These are phyloP conservation scores for Pisolithus tinctorius DNA, from an alignment of 768 basidiomycete genomes.

Conservation along the genomic window DNA sequence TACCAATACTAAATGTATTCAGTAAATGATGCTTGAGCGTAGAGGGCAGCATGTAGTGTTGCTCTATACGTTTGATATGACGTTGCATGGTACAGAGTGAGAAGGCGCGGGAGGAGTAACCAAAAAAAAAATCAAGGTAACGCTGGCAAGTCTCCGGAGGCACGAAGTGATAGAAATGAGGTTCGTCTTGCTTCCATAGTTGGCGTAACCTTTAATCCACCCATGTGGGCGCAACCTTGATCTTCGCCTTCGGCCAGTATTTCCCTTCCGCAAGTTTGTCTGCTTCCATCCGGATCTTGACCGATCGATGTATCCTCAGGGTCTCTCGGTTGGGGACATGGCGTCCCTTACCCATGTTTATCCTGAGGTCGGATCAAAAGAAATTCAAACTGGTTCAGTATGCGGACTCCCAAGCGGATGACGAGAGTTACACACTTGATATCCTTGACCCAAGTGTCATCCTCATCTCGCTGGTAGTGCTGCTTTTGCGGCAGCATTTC, in stretches of 20 bases:
- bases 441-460: conserved; percentile 6
- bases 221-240: conserved; percentile 28
- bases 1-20: too few relatives aligned
- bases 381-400: neutral
- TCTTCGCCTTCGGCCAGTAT: conserved; percentile 31
- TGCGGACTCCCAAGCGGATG: neutral
- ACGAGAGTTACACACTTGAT: conserved; percentile 11
- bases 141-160: too few relatives aligned
- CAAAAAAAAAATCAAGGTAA: too few relatives aligned
- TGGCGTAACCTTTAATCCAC: conserved; percentile 23
- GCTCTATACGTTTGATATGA: too few relatives aligned
- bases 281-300: conserved; percentile 41
- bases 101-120: too few relatives aligned
- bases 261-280: conserved; percentile 13
- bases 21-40: too few relatives aligned
- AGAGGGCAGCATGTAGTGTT: too few relatives aligned
- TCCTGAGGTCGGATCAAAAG: neutral
- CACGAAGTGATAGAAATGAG: too few relatives aligned
- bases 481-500: conserved; percentile 36
- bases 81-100: too few relatives aligned
- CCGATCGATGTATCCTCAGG: conserved; percentile 38
- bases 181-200: too few relatives aligned
- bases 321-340: conserved; percentile 31
- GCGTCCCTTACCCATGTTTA: conserved; percentile 33
- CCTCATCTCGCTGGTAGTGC: conserved; percentile 4